Percentiles rank a stretch among this genome's conserved stretches.
phyloP scores from a whole-genome alignment of 1,284 basidiomycete genomes.

The Lentinula novae-zelandiae region DNA sequence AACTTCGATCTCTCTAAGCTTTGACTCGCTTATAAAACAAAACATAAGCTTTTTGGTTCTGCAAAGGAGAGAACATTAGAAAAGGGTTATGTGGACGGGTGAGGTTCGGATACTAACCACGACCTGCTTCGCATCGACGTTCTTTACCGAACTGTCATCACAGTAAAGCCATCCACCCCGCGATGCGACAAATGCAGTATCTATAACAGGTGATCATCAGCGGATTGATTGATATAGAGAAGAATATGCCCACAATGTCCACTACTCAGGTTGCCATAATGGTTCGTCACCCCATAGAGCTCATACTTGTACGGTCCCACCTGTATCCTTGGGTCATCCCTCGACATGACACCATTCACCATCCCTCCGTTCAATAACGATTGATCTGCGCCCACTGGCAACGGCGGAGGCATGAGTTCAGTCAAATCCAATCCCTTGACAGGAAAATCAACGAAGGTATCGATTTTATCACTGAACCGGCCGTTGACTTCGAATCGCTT shows the following conservation, averaged over 20 bases:
- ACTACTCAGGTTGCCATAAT: slow-evolving; percentile 85
- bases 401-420: slow-evolving; percentile 82
- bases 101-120: slow-evolving; percentile 57
- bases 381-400: slow-evolving; percentile 61
- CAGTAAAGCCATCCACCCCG: slow-evolving; percentile 83
- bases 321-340: slow-evolving; percentile 77
- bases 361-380: slow-evolving; percentile 35
- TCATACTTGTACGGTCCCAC: slow-evolving; percentile 85
- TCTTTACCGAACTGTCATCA: slow-evolving; percentile 78
- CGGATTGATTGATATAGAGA: background rate
- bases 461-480: slow-evolving; percentile 93
- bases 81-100: background rate
- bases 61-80: slow-evolving; percentile 12
- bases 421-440: slow-evolving; percentile 83
- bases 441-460: slow-evolving; percentile 89
- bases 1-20: slow-evolving; percentile 33
- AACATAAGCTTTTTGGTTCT: slow-evolving; percentile 87
- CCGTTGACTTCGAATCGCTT: slow-evolving; percentile 95
- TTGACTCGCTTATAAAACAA: slow-evolving; percentile 80
- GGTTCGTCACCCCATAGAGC: slow-evolving; percentile 88
- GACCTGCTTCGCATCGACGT: slow-evolving; percentile 74
- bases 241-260: slow-evolving; percentile 78
- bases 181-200: slow-evolving; percentile 83
- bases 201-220: slow-evolving; percentile 34
- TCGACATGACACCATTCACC: slow-evolving; percentile 29